Evolutionary conservation across 768 basidiomycete genomes (phyloP).

Genomic region (Russula earlei): DNA sequence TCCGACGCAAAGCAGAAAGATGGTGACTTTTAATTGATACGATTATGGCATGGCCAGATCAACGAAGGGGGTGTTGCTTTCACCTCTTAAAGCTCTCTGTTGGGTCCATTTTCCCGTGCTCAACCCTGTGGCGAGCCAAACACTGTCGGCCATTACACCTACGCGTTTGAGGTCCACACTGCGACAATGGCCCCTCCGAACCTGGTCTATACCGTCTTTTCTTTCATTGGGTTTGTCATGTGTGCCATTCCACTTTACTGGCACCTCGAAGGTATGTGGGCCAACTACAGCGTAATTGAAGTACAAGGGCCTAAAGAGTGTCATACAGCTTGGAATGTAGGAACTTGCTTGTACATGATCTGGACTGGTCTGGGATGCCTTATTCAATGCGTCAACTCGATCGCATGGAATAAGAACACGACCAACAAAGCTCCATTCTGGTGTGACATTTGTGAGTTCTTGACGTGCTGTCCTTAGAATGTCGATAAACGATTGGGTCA

Average conservation of each 20-base stretch:
- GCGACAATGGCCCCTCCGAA: too few species aligned
- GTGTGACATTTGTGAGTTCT: constrained; percentile 48
- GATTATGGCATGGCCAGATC: too few species aligned
- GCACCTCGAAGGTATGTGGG: too few species aligned
- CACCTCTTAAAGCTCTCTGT: constrained; percentile 2
- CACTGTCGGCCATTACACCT: not conserved
- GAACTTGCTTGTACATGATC: constrained; percentile 61
- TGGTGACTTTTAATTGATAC: too few species aligned
- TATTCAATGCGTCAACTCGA: constrained; percentile 51
- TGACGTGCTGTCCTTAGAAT: not conserved
- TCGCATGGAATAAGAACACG: constrained; percentile 58
- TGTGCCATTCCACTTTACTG: too few species aligned
- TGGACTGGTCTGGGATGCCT: constrained; percentile 58
- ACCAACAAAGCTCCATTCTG: constrained; percentile 38
- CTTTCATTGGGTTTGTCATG: too few species aligned
- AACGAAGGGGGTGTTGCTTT: too few species aligned
- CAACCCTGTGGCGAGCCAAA: not conserved
- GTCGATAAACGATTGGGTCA: not conserved
- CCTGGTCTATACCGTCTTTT: too few species aligned
- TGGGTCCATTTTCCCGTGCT: not conserved
- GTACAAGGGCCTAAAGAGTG: not conserved
- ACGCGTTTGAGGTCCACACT: not conserved
- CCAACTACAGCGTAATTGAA: not conserved
- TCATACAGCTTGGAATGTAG: constrained; percentile 52
- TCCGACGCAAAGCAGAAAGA: too few species aligned